These are phyloP conservation scores for Diaporthe aspalathi DNA, from an alignment of 2,329 filamentous ascomycete genomes.

Conservation along the genomic window DNA sequence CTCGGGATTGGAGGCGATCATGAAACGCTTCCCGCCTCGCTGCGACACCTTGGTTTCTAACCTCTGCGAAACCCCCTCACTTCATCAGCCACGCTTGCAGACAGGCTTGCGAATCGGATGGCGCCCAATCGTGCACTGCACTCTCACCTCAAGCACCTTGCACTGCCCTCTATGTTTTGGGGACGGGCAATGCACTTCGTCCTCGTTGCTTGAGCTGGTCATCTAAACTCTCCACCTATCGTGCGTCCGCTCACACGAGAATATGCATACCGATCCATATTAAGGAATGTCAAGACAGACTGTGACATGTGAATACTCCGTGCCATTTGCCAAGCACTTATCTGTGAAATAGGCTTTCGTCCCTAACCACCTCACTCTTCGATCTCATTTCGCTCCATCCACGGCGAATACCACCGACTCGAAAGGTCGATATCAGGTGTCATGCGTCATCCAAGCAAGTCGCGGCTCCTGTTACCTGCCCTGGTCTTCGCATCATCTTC, in stretches of 20 bases:
- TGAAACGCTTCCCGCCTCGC: constrained; percentile 28
- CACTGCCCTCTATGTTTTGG: constrained; percentile 27
- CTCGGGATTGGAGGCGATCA: constrained; percentile 24
- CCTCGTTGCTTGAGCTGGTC: not conserved
- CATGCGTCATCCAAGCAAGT: constrained; percentile 22
- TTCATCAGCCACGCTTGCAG: constrained; percentile 3
- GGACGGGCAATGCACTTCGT: not conserved
- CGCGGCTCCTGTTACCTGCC: constrained; percentile 3
- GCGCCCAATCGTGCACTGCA: constrained; percentile 17
- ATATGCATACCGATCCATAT: not conserved
- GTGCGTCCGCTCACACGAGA: not conserved
- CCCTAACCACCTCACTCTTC: not conserved
- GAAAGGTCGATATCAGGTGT: not conserved
- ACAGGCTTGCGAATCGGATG: constrained; percentile 32
- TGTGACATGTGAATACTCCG: not conserved
- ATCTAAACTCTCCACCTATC: not conserved
- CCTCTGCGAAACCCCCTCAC: constrained; percentile 29
- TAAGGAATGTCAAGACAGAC: not conserved
- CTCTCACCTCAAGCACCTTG: constrained; percentile 7
- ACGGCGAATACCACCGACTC: not conserved
- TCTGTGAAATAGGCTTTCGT: constrained; percentile 10
- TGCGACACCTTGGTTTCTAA: constrained; percentile 31
- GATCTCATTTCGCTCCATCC: not conserved
- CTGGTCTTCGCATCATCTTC: not conserved
- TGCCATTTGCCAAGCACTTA: not conserved